Percentiles rank a stretch among this genome's conserved stretches.
phyloP scores from a whole-genome alignment of 768 basidiomycete species.

The Amanita fuliginea region DNA sequence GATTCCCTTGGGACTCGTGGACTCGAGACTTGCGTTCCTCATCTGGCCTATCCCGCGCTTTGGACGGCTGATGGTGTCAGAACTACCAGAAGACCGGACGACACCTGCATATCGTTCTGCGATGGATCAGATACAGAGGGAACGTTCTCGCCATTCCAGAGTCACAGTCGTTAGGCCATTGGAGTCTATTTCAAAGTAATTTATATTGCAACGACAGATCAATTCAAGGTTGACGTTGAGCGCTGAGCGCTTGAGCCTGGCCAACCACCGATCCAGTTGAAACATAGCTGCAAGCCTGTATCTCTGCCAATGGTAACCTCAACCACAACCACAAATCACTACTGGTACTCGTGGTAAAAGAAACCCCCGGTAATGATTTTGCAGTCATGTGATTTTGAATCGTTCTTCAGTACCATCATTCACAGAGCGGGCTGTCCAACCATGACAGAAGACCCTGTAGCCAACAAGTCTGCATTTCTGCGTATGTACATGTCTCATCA shows the following conservation, averaged over 20 bases:
- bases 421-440: background rate
- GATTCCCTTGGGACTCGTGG: constrained; percentile 38
- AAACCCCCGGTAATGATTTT: no score
- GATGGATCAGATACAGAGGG: constrained; percentile 27
- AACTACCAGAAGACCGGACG: constrained; percentile 8
- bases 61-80: constrained; percentile 19
- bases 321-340: no score
- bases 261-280: no score
- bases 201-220: no score
- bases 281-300: no score
- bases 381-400: no score
- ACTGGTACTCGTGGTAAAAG: no score
- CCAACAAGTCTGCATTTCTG: constrained; percentile 64
- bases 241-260: no score
- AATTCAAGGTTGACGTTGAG: no score
- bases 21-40: constrained; percentile 37
- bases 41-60: constrained; percentile 42
- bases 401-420: background rate
- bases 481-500: constrained; percentile 81
- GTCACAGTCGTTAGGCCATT: constrained; percentile 17
- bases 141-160: constrained; percentile 25
- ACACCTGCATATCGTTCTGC: constrained; percentile 18
- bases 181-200: background rate
- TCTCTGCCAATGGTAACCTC: no score
- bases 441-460: constrained; percentile 44